phyloP scores from a whole-genome alignment of 805 yeast genomes.

The Tetrapisispora iriomotensis region DNA sequence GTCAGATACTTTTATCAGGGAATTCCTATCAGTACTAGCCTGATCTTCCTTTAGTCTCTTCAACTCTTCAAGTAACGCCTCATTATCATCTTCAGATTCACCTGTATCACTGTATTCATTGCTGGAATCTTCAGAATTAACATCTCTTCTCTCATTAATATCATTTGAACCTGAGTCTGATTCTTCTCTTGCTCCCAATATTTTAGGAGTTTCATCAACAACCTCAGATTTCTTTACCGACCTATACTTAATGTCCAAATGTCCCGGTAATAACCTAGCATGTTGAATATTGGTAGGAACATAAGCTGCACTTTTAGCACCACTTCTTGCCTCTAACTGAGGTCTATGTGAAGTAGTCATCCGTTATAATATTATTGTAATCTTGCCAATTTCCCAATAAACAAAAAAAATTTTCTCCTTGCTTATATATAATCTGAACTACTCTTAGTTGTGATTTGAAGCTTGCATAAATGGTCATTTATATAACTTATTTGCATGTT shows the following conservation, averaged over 20 bases:
- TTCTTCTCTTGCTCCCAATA: too few species aligned
- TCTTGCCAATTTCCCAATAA: neutral
- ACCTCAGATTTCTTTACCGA: too few species aligned
- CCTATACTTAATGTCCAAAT: slow-evolving; percentile 37
- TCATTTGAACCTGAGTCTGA: slow-evolving; percentile 18
- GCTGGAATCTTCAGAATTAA: neutral
- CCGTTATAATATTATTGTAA: neutral
- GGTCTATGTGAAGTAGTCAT: slow-evolving; percentile 70
- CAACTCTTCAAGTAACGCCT: slow-evolving; percentile 36
- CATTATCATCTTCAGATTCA: slow-evolving; percentile 29
- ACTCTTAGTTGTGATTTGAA: too few species aligned
- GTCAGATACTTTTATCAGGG: too few species aligned
- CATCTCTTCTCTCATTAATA: slow-evolving; percentile 13
- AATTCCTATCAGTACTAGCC: neutral
- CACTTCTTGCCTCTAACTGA: slow-evolving; percentile 56
- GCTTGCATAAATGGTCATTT: too few species aligned
- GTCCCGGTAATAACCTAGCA: slow-evolving; percentile 45
- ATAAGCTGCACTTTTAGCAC: slow-evolving; percentile 32
- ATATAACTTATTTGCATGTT: too few species aligned
- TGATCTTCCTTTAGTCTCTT: slow-evolving; percentile 32
- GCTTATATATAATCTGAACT: too few species aligned
- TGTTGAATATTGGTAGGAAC: slow-evolving; percentile 40
- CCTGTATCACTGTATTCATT: too few species aligned
- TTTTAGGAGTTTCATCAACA: too few species aligned
- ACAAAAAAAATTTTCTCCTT: too few species aligned